Base-by-base conservation (phyloP, 2,329 filamentous ascomycete species). In the Aciculosporium take region DNA sequence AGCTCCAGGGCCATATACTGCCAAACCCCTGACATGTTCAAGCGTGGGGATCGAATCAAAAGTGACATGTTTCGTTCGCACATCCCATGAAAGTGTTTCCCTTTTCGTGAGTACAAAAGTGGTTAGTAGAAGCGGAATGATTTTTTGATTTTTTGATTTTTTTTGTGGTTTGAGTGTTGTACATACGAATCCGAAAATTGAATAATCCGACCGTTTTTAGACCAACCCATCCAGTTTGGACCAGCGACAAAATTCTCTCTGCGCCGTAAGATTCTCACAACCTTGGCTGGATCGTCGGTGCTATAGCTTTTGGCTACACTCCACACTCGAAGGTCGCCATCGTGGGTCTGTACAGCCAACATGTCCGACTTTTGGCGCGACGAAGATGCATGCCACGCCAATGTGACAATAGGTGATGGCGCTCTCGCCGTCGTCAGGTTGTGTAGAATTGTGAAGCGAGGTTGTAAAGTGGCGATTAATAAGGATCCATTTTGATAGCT, bases 221-320 rank as follows among this genome's bases (percentile, higher is more conserved):
- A 96, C 91, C 91, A 98, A 17, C 79, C 83, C 69, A 95, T 88
- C 91, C 91, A 98, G 57, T 94, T 94, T 29, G 84, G 81, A 1
- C 86, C 86, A 3, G 76, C 65, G 27, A 76, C 66, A 49, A 74
- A 79, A 49, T 79, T 79, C 46, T 94, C 87, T 7, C 79, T 79
- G 52, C 84, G 74, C 58, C 85, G 89, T 37, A 98, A 66, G 23
- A 93, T 80, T 47, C 91, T 74, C 45, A 96, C 93, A 7, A 95
- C 83, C 54, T 88, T 89, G 28, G 88, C 88, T 15, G 81, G 72
- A 50, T 94, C 83, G 37, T 72, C 76, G 52, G 73, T 62, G 57
- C 79, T 71, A 58, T 81, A 67, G 45, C 73, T 74, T 61, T 96
- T 98, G 17, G 89, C 78, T 41, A 98, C 83, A 55, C 91, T 98